Evolutionary conservation across 2,329 filamentous ascomycete genomes (phyloP), one percentile per base, ranked within the genome.

Genomic region (Ustulina deusta): DNA sequence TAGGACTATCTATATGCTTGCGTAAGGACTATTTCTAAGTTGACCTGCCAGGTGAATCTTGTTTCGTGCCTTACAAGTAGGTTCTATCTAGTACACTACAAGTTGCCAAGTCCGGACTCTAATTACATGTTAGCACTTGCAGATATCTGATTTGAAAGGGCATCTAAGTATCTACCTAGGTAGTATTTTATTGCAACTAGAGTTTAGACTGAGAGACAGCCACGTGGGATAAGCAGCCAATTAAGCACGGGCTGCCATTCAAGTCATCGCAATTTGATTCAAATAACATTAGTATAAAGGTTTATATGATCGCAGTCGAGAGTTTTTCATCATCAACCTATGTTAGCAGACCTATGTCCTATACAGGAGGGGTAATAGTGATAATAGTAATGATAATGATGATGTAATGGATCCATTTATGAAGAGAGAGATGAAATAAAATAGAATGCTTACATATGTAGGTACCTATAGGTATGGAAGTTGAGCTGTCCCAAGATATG

Each of bases 361-460:
- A 15, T 7, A 40, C 7, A 36, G 38, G 59, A 54, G 65, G 60
- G 65, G 55, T 44, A 22, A 36, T 55, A 7, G 34, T 60, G 65
- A 61, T 60, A 46, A 49, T 42, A 27, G 20, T 44, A 20, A 38
- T 42, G 25, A 61, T 42, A 17, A 29, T 20, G n/a, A 59, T 68
- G 66, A 65, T 68, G 66, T 66, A 66, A 65, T 65, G 38, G 62
- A 34, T 25, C 13, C 15, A 25, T 59, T 20, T 36, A 17, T 36
- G 6, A 20, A 36, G 49, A 7, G 6, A 11, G 1, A 27, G 44
- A 27, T 13, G 9, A 44, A 20, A 22, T 20, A 3, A 7, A 22
- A 44, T n/a, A n/a, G n/a, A n/a, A n/a, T n/a, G n/a, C n/a, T n/a
- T n/a, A n/a, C n/a, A n/a, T n/a, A n/a, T n/a, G 40, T 20, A 44